Evolutionary conservation across 805 yeast species (phyloP).

Genomic region (Teunomyces panamensis): DNA sequence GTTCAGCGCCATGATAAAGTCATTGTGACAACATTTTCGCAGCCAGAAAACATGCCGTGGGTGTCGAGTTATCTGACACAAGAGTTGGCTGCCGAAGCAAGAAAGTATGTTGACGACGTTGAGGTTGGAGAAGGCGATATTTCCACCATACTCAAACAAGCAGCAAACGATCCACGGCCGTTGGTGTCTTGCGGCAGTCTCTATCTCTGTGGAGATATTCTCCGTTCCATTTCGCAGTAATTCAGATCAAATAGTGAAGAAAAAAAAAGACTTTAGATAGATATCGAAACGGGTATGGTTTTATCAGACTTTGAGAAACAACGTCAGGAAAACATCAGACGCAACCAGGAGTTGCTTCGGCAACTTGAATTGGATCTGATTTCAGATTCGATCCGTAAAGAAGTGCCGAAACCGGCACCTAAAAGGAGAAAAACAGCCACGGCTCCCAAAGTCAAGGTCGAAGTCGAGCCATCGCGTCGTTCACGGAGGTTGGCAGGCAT

Average conservation of each 20-base stretch:
- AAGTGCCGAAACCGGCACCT: slow-evolving; percentile 27
- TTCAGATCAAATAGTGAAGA: background rate
- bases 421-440: slow-evolving; percentile 10
- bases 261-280: background rate
- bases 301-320: slow-evolving; percentile 68
- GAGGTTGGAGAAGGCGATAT: slow-evolving; percentile 11
- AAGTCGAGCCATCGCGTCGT: slow-evolving; percentile 58
- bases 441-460: slow-evolving; percentile 20
- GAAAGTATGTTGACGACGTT: slow-evolving; percentile 20
- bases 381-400: slow-evolving; percentile 51
- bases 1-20: slow-evolving; percentile 52
- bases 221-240: slow-evolving; percentile 15
- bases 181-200: slow-evolving; percentile 43
- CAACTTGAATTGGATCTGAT: slow-evolving; percentile 66
- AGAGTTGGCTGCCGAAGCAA: slow-evolving; percentile 27
- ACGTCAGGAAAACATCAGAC: slow-evolving; percentile 72
- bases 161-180: slow-evolving; percentile 22
- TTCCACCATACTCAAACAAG: slow-evolving; percentile 11
- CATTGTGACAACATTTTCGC: slow-evolving; percentile 59
- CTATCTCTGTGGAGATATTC: slow-evolving; percentile 40
- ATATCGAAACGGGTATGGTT: background rate
- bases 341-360: slow-evolving; percentile 74
- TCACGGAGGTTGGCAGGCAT: slow-evolving; percentile 80
- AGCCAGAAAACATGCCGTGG: slow-evolving; percentile 95
- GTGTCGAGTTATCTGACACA: slow-evolving; percentile 47